Evolutionary conservation across 768 basidiomycete species (phyloP), one percentile per base, ranked within the genome.

Genomic region (Strobilomyces confusus): DNA sequence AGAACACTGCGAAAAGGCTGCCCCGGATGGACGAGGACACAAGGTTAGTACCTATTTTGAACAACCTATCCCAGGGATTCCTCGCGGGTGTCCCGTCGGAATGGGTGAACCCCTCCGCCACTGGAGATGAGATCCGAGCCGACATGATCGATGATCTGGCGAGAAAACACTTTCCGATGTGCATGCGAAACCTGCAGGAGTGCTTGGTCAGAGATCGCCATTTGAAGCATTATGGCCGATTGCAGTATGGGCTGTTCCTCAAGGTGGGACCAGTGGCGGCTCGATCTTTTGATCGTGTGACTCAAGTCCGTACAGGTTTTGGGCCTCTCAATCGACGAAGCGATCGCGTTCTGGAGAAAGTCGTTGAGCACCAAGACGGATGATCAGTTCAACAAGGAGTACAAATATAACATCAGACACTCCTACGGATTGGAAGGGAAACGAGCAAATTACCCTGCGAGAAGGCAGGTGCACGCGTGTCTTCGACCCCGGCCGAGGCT

Each of bases 361-460:
- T 86, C 89, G 23, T 97, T 95, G 67, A 83, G 70, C 9, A 70
- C 69, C 7, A 82, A 92, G 50, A 83, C 86, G 11, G 95, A 98
- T 54, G 93, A 98, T 72, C 87, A 92, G 68, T 99, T 98, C 73
- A 95, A 95, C 76, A 99, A 98, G 67, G 90, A 97, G 66, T 87
- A 98, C 78, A 87, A 84, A 62, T 99, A 99, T 69, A 99, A 98
- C 59, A 94, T 99, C 62, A 86, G 95, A 42, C 97, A 99, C 68
- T 86, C 84, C 5, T 99, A 86, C 63, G 97, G 97, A 34, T 73
- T 97, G 48, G 97, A 98, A 67, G 97, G 97, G 11, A 92, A 88
- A 69, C 82, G 95, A 41, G 89, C 87, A 37, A 98, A 98, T 65
- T 99, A 99, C 69, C 80, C 91, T 2, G 93, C 97, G 1, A 92